Conservation (phyloP, 257 asterid species). For the Ehretia macrophylla region DNA sequence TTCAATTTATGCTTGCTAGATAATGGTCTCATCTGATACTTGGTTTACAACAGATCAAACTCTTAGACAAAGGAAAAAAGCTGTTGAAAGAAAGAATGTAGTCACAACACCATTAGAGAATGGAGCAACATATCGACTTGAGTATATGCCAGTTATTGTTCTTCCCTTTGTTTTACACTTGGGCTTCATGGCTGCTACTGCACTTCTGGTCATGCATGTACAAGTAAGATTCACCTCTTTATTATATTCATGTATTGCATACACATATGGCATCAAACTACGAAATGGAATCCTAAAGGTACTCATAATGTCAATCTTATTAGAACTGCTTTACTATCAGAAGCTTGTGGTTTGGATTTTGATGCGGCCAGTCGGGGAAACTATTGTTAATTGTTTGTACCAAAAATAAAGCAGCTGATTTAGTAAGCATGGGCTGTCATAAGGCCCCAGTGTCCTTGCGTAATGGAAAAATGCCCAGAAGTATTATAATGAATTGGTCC, state of each 20-base stretch:
- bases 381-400: no score
- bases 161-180: constrained; percentile 81
- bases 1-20: neutral
- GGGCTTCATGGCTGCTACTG: constrained; percentile 74
- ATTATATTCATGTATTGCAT: neutral
- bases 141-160: constrained; percentile 40
- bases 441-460: no score
- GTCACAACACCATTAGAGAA: constrained; percentile 28
- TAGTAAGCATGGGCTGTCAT: no score
- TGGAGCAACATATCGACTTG: constrained; percentile 21
- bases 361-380: neutral
- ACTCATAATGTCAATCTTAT: no score
- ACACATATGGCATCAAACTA: neutral
- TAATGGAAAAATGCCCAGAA: no score
- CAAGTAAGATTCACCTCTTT: constrained; percentile 45
- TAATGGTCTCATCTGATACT: constrained; percentile 14
- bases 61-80: constrained; percentile 45
- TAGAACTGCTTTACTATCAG: no score
- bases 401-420: no score
- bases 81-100: constrained; percentile 22
- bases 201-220: constrained; percentile 86
- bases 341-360: neutral
- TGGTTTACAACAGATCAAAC: constrained; percentile 30
- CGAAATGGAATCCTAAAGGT: no score
- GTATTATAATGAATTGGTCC: no score